Evolutionary conservation across 176 grass and related monocot species (phyloP).

Genomic region (Triticum turgidum): DNA sequence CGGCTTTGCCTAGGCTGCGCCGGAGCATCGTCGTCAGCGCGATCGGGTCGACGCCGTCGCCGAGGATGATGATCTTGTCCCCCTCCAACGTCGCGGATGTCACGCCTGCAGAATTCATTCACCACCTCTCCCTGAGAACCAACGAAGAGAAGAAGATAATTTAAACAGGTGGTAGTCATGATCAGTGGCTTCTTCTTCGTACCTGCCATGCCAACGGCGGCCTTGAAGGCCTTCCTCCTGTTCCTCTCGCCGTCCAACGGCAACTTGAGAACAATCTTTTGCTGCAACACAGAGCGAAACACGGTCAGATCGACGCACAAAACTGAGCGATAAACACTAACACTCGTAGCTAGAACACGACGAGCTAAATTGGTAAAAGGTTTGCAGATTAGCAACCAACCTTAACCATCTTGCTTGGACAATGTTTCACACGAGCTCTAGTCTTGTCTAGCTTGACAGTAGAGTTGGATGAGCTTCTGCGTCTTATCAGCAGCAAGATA

Average conservation of each 20-base stretch:
- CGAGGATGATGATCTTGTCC: slow-evolving; percentile 51
- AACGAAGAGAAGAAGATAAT: not conserved
- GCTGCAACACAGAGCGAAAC: slow-evolving; percentile 36
- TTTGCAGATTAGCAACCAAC: not conserved
- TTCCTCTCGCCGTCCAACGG: slow-evolving; percentile 53
- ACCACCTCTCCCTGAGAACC: not conserved
- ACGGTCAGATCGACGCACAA: not conserved
- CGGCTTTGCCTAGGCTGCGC: slow-evolving; percentile 48
- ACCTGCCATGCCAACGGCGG: slow-evolving; percentile 61
- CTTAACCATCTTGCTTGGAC: slow-evolving; percentile 39
- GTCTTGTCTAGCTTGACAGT: not conserved
- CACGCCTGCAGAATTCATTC: slow-evolving; percentile 50
- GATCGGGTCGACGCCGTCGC: slow-evolving; percentile 55
- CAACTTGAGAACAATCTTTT: slow-evolving; percentile 78
- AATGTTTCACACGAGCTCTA: not conserved
- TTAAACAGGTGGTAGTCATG: not conserved
- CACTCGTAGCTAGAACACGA: too few relatives aligned
- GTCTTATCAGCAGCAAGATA: slow-evolving; percentile 7
- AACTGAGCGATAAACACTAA: not conserved
- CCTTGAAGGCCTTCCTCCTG: slow-evolving; percentile 72
- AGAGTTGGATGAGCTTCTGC: not conserved
- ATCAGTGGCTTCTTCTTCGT: not conserved
- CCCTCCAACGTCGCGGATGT: slow-evolving; percentile 57
- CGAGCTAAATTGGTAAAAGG: too few relatives aligned
- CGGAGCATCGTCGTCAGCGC: slow-evolving; percentile 53